Base-by-base conservation (phyloP, 306 rosid genomes). In the Trifolium dubium region DNA sequence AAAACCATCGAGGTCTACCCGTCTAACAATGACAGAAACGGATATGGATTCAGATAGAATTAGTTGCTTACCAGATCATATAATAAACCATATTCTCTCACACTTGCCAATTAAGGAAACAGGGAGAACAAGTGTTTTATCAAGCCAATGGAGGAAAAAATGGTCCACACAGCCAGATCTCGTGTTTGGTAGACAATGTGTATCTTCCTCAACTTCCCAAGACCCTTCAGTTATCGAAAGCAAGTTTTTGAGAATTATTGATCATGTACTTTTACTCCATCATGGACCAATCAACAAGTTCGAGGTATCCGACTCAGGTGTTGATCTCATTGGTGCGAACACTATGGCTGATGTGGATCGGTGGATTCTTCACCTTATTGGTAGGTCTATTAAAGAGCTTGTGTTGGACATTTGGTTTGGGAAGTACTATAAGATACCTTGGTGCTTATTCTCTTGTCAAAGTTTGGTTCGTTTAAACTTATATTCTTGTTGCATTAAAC, bases 81-180 rank as follows among this genome's bases (percentile, higher is more conserved):
- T 88, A 28, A 60, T 59, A 40, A 86, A 88, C 3, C 82, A 78
- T 14, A 50, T 88, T 84, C 69, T 32, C 44, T 77, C 87, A 3
- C n/a, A 35, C 71, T 76, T 83, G 87, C 50, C 85, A 83, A 50
- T 88, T 41, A 79, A 47, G 80, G 86, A 86, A 23, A 89, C 91
- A 0, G 84, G 74, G 78, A 78, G 77, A 75, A 90, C 90, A n/a
- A 85, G 96, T 67, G 46, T 88, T 67, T 80, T 90, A 67, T 88
- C 92, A 0, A 80, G 83, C 67, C 82, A 80, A 34, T 90, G 92
- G 96, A 86, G 86, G 75, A 83, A 80, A 75, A 90, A 64, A 77
- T 85, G 84, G 82, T 69, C 89, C 8, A 68, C 62, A 2, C 58
- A 83, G 19, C 85, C 83, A 2, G 43, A 50, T 70, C 87, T 90